Evolutionary conservation across 2,329 filamentous ascomycete genomes (phyloP).

Genomic region (Arthrobotrys sinensis): DNA sequence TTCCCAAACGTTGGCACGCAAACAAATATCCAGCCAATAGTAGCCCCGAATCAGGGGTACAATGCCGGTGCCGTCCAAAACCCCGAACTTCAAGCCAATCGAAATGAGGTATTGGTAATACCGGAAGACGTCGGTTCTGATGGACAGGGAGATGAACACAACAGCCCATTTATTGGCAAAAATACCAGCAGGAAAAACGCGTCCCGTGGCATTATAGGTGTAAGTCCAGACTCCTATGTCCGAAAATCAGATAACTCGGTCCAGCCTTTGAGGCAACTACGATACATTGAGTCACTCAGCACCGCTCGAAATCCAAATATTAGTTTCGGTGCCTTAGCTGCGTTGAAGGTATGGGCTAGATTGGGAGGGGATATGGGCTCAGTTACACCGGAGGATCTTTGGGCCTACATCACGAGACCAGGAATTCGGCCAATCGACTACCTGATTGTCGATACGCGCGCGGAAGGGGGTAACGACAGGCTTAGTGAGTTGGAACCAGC

Average conservation of each 20-base stretch:
- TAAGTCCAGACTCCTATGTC: background rate
- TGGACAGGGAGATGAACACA: too few relatives aligned
- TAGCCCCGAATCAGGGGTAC: too few relatives aligned
- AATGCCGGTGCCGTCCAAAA: too few relatives aligned
- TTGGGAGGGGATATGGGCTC: constrained; percentile 17
- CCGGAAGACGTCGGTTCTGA: too few relatives aligned
- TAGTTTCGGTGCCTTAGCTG: background rate
- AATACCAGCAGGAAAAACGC: background rate
- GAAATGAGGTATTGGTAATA: too few relatives aligned
- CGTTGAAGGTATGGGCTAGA: constrained; percentile 6
- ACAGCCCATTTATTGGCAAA: background rate
- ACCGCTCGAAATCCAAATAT: background rate
- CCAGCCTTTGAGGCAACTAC: constrained; percentile 7
- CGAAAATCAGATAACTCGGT: constrained; percentile 1
- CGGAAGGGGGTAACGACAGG: constrained; percentile 16
- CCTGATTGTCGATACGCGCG: constrained; percentile 38
- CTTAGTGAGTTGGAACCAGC: constrained; percentile 20
- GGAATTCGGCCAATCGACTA: constrained; percentile 46
- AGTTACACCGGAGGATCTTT: constrained; percentile 23
- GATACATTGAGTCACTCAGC: constrained; percentile 10
- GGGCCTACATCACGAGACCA: constrained; percentile 40
- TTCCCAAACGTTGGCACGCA: too few relatives aligned
- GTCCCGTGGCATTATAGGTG: background rate
- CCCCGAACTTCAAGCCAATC: too few relatives aligned
- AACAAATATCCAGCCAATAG: too few relatives aligned